phyloP scores from a whole-genome alignment of 768 basidiomycete genomes.

The Russula ochroleuca region DNA sequence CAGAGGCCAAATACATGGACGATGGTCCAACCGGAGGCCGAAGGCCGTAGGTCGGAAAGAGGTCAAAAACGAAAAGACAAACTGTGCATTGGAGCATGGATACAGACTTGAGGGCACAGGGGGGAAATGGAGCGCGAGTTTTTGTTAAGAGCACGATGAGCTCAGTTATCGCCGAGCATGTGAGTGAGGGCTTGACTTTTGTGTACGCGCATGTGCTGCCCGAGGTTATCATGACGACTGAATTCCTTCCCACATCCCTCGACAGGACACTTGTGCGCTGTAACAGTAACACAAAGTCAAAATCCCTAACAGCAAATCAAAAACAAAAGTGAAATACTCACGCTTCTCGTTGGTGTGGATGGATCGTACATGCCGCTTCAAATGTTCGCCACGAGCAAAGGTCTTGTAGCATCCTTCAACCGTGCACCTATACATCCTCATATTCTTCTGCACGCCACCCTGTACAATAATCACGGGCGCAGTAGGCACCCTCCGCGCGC shows the following conservation, averaged over 20 bases:
- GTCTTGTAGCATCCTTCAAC: constrained; percentile 84
- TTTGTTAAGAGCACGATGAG: neutral
- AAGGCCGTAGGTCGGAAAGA: no score
- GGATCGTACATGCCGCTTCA: constrained; percentile 83
- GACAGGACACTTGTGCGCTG: constrained; percentile 78
- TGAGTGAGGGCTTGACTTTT: constrained; percentile 32
- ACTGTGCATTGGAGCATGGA: neutral
- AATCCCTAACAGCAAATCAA: constrained; percentile 20
- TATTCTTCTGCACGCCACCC: constrained; percentile 32
- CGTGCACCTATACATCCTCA: constrained; percentile 58
- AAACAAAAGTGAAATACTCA: constrained; percentile 40
- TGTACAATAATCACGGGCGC: constrained; percentile 32
- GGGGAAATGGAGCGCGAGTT: neutral
- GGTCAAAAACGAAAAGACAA: no score
- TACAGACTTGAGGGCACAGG: no score
- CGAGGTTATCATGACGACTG: constrained; percentile 82
- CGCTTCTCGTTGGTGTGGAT: constrained; percentile 94
- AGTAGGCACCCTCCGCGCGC: constrained; percentile 72
- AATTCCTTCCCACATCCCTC: constrained; percentile 81
- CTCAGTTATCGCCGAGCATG: constrained; percentile 12
- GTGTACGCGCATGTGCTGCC: constrained; percentile 85
- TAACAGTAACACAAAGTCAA: neutral
- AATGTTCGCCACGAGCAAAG: constrained; percentile 83
- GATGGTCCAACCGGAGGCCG: no score
- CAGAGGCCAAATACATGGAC: no score